These are phyloP conservation scores for Lactarius sp. DNA, from an alignment of 768 basidiomycete species.

Conservation along the genomic window DNA sequence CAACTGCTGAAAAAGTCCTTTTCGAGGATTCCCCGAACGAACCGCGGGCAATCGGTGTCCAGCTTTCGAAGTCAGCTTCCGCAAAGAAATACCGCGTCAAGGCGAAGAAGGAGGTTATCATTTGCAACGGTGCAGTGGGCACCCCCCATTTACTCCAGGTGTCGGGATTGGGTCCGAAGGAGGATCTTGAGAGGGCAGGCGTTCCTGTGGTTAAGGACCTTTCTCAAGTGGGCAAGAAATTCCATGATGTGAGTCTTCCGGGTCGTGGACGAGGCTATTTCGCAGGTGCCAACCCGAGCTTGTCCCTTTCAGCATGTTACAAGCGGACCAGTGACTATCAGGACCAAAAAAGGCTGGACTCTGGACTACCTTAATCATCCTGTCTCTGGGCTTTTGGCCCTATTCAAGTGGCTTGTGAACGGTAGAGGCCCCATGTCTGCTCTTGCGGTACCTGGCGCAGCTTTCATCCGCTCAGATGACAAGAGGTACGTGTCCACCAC, in stretches of 20 bases:
- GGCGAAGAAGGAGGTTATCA: slow-evolving; percentile 24
- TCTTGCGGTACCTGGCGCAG: neutral
- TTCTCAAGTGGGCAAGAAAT: slow-evolving; percentile 4
- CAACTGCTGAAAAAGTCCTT: slow-evolving; percentile 5
- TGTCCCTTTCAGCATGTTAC: slow-evolving; percentile 4
- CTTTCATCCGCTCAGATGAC: slow-evolving; percentile 11
- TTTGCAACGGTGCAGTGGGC: slow-evolving; percentile 22
- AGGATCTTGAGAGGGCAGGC: slow-evolving; percentile 30
- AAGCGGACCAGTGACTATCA: neutral
- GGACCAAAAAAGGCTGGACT: slow-evolving; percentile 9
- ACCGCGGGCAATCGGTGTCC: slow-evolving; percentile 12
- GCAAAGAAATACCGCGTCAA: slow-evolving; percentile 8
- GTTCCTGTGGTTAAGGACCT: slow-evolving; percentile 25
- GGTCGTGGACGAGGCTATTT: neutral
- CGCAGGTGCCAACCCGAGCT: neutral
- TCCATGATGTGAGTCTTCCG: slow-evolving; percentile 2
- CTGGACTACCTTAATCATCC: slow-evolving; percentile 9
- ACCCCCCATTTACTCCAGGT: slow-evolving; percentile 39
- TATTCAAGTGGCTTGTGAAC: neutral
- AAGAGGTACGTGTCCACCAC: neutral
- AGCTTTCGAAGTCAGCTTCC: slow-evolving; percentile 2
- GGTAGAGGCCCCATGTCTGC: slow-evolving; percentile 12
- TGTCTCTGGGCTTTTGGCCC: slow-evolving; percentile 3
- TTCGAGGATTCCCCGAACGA: neutral
- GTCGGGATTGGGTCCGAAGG: slow-evolving; percentile 38